These are phyloP conservation scores for Scytalidium sp. DNA, from an alignment of 2,329 filamentous ascomycete species.

Conservation along the genomic window DNA sequence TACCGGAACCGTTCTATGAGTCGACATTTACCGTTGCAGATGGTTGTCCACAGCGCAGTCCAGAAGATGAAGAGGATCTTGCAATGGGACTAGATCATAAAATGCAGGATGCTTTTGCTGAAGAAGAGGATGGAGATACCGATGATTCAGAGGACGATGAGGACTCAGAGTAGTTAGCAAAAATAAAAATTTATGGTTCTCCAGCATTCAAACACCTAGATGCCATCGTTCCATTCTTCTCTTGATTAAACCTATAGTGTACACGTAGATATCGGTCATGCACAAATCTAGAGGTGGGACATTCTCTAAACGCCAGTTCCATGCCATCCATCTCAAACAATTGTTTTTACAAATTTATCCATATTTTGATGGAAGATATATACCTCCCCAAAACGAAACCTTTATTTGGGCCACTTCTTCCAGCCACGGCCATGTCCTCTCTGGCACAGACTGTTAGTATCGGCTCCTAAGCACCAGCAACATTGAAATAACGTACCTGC, in stretches of 20 bases:
- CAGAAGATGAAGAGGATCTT: conserved; percentile 11
- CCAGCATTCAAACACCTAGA: too few relatives aligned
- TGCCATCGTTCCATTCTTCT: neutral
- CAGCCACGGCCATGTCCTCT: conserved; percentile 70
- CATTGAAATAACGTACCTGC: conserved; percentile 56
- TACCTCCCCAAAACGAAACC: conserved; percentile 1
- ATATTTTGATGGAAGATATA: neutral
- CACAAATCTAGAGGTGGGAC: neutral
- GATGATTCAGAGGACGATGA: neutral
- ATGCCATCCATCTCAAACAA: conserved; percentile 14
- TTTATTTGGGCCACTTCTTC: conserved; percentile 67
- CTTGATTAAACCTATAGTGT: neutral
- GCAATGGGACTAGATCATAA: conserved; percentile 9
- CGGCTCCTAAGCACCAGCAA: neutral
- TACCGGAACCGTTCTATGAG: conserved; percentile 8
- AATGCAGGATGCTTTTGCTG: conserved; percentile 5
- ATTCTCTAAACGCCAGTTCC: conserved; percentile 12
- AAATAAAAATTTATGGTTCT: too few relatives aligned
- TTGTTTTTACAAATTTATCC: conserved; percentile 19
- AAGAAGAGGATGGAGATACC: neutral
- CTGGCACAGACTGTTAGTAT: conserved; percentile 40
- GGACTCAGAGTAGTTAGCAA: too few relatives aligned
- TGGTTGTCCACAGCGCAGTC: conserved; percentile 7
- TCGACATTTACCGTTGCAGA: conserved; percentile 10
- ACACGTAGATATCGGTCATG: neutral